Evolutionary conservation across 164 flowering plant genomes (phyloP), one percentile per base, ranked within the genome.

Genomic region (Piper betle): DNA sequence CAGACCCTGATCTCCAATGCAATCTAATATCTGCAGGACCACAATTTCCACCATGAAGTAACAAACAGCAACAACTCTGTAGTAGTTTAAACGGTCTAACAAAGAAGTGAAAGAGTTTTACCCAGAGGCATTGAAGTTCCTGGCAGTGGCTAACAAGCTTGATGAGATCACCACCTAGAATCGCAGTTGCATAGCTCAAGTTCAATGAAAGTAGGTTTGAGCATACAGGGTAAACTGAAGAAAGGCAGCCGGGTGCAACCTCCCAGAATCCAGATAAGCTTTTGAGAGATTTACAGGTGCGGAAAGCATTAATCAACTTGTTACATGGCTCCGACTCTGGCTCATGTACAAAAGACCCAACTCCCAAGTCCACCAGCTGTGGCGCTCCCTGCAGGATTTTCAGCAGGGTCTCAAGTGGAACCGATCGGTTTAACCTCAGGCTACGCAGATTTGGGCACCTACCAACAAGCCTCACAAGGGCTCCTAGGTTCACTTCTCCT

Each of bases 251-350:
- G 1, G 80, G 66, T 52, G 68, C 67, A 15, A 77, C 85, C 50
- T 85, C 90, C 82, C 84, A 82, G 52, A 90, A 80, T 58, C 97
- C 97, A 8, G 88, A 84, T 18, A 90, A 75, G 6, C 77, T 72
- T 9, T 76, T 75, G 17, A 87, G 70, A 59, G 74, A 75, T 68
- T 72, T 79, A 74, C 82, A 84, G 64, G 65, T 73, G 20, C 33
- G 70, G 62, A 90, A 85, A 37, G 82, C 80, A 54, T 54, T 72
- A 64, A 68, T 76, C 19, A 87, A 78, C 19, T 81, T 80, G 4
- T 63, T 57, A 46, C 65, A 72, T 57, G 77, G 85, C 41, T 39
- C 64, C 13, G 60, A 18, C 1, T 76, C 67, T 61, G 80, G 80
- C 55, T 82, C 90, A 66, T 77, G 82, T 12, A 62, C 54, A 69